A percentile compares a stretch with the other conserved stretches of the same genome.
phyloP scores from a whole-genome alignment of 176 grass and related monocot genomes.

The Carex pumila region DNA sequence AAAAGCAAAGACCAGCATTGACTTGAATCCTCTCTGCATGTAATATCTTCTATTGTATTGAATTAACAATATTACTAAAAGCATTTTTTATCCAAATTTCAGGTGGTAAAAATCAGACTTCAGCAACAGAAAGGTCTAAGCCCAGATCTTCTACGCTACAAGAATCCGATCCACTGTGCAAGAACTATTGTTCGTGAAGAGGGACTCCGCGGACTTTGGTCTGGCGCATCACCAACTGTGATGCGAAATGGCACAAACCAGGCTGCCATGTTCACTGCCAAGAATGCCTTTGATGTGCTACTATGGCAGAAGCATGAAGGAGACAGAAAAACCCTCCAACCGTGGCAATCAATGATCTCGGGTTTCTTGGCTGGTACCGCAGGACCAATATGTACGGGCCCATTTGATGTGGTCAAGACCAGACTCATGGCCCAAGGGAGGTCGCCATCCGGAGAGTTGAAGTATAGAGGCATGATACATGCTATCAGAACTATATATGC shows the following conservation, averaged over 20 bases:
- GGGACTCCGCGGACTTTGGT: conserved; percentile 71
- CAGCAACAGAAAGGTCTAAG: conserved; percentile 88
- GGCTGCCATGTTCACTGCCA: conserved; percentile 94
- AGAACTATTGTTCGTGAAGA: conserved; percentile 71
- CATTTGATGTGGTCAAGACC: conserved; percentile 91
- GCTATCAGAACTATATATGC: conserved; percentile 66
- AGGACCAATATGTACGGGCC: conserved; percentile 86
- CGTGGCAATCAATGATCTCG: conserved; percentile 97
- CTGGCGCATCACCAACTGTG: conserved; percentile 76
- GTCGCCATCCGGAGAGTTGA: conserved; percentile 40
- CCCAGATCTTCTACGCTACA: conserved; percentile 67
- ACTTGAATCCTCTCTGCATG: neutral
- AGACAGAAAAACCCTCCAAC: conserved; percentile 65
- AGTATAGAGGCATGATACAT: conserved; percentile 76
- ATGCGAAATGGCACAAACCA: conserved; percentile 99
- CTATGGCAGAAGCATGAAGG: conserved; percentile 96
- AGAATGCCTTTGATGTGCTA: conserved; percentile 75
- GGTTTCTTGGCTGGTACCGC: conserved; percentile 91
- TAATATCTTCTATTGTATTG: neutral
- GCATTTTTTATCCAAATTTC: conserved; percentile 6
- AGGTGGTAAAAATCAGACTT: conserved; percentile 89
- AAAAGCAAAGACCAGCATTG: neutral
- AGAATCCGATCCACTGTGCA: conserved; percentile 81
- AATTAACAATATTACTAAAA: neutral
- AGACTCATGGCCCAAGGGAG: conserved; percentile 87